Conservation (phyloP, 208 protist species). For the Trypanosomatidae sp. region DNA sequence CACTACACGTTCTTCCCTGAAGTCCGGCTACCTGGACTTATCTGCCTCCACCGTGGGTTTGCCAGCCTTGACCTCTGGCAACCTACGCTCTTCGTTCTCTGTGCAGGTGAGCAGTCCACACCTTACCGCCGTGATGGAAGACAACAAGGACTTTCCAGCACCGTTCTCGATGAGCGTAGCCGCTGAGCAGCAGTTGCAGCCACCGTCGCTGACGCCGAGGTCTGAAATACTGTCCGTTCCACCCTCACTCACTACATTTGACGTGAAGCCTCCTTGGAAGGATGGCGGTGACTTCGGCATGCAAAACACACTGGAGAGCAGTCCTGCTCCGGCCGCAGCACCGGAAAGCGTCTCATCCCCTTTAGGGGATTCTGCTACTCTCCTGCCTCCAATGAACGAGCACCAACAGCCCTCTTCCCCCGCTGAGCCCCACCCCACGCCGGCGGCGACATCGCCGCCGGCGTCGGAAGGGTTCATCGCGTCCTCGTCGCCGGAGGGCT, state of each 20-base stretch:
- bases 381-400: neutral
- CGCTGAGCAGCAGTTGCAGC: neutral
- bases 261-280: slow-evolving; percentile 31
- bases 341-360: slow-evolving; percentile 1
- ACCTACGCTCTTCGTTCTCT: slow-evolving; percentile 9
- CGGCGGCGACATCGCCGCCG: neutral
- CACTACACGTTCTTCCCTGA: slow-evolving; percentile 7
- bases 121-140: slow-evolving; percentile 1
- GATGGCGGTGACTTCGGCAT: slow-evolving; percentile 25
- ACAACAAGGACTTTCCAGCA: neutral
- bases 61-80: slow-evolving; percentile 13
- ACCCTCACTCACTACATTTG: neutral
- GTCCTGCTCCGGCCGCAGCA: neutral
- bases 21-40: slow-evolving; percentile 5
- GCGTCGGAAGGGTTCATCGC: slow-evolving; percentile 16
- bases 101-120: slow-evolving; percentile 1
- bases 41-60: slow-evolving; percentile 14
- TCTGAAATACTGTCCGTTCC: slow-evolving; percentile 1
- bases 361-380: neutral
- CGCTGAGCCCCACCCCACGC: slow-evolving; percentile 17
- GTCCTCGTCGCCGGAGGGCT: slow-evolving; percentile 11
- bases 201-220: slow-evolving; percentile 3
- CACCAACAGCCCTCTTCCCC: slow-evolving; percentile 8
- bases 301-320: slow-evolving; percentile 5
- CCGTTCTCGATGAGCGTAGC: neutral